Base-by-base conservation (phyloP, 352 stramenopile species). In the Globisporangium perplexum region DNA sequence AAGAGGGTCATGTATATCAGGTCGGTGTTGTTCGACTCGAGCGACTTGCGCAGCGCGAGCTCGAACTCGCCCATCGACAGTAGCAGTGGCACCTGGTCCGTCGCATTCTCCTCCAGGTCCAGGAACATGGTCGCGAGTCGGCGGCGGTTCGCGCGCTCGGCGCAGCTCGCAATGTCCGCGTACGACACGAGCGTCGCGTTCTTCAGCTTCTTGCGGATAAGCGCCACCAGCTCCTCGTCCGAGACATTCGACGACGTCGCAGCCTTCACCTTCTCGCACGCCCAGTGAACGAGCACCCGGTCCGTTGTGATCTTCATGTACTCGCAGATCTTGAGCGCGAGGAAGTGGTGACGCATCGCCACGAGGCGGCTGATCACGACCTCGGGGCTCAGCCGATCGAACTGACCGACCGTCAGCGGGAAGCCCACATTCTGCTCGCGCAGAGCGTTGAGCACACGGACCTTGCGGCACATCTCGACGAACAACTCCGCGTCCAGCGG, bases 41-140 rank as follows among this genome's bases (percentile, higher is more conserved):
- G 71, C 33, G 89, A 86, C 59, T 96, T 96, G 58, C 82, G 77
- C 58, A 97, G 66, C 28, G 88, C 89, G 31, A 96, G 71, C 55
- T 96, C 87, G 50, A 94, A 93, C 54, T 97, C 88, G 33, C 84
- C 84, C 89, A 97, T 97, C 0, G 81, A 89, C 31, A 97, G 69
- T 57, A 97, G 67, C 54, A 96, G 57, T 26, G 85, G 85, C 42
- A 97, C 88, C 52, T 95, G 87, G 63, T 96, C 87, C 0, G 72
- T 85, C n/a, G 87, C 83, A 41, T 93, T 92, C 47, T 85, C 71
- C 57, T 94, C 83, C n/a, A 90, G 48, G 53, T 96, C 85, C 31
- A 97, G 57, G 42, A 97, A 87, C 82, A 96, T 90, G 3, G 88
- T 96, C 11, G 89, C 89, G 10, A 97, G 72, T 4, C 84, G 74